Evolutionary conservation across 2,329 filamentous ascomycete species (phyloP).

Genomic region (Lachnellula hyalina): DNA sequence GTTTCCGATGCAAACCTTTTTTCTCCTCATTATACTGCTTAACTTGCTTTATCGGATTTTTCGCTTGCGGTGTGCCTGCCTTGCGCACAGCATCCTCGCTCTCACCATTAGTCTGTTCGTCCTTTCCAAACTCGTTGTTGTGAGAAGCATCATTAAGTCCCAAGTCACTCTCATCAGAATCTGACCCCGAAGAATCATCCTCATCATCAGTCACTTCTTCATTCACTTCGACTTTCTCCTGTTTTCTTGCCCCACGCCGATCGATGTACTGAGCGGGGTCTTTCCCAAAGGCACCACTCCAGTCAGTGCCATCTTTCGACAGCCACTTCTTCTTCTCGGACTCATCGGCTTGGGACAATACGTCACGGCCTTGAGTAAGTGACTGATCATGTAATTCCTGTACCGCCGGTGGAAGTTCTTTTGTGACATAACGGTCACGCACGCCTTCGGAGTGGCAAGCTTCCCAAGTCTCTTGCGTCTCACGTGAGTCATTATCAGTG

Average conservation of each 20-base stretch:
- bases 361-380: slow-evolving; percentile 71
- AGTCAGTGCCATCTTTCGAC: slow-evolving; percentile 73
- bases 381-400: slow-evolving; percentile 77
- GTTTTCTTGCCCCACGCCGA: slow-evolving; percentile 1
- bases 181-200: slow-evolving; percentile 20
- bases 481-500: slow-evolving; percentile 78
- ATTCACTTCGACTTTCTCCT: slow-evolving; percentile 9
- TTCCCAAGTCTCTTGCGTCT: slow-evolving; percentile 94
- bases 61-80: slow-evolving; percentile 24
- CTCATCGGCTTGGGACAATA: slow-evolving; percentile 66
- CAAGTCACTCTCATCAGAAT: slow-evolving; percentile 38
- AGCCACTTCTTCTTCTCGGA: slow-evolving; percentile 76
- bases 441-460: slow-evolving; percentile 86
- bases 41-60: slow-evolving; percentile 50
- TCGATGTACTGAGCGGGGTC: slow-evolving; percentile 51
- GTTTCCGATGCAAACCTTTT: slow-evolving; percentile 74
- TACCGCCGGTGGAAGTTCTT: slow-evolving; percentile 67
- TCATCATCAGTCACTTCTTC: slow-evolving; percentile 19
- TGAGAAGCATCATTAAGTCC: slow-evolving; percentile 52
- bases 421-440: slow-evolving; percentile 61
- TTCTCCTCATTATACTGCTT: slow-evolving; percentile 63
- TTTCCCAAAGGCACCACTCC: slow-evolving; percentile 79
- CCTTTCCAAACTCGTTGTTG: slow-evolving; percentile 2
- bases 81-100: background rate
- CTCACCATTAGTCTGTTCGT: background rate